These are phyloP conservation scores for Bondarzewia mesenterica DNA, from an alignment of 1,284 basidiomycete species.

Conservation along the genomic window DNA sequence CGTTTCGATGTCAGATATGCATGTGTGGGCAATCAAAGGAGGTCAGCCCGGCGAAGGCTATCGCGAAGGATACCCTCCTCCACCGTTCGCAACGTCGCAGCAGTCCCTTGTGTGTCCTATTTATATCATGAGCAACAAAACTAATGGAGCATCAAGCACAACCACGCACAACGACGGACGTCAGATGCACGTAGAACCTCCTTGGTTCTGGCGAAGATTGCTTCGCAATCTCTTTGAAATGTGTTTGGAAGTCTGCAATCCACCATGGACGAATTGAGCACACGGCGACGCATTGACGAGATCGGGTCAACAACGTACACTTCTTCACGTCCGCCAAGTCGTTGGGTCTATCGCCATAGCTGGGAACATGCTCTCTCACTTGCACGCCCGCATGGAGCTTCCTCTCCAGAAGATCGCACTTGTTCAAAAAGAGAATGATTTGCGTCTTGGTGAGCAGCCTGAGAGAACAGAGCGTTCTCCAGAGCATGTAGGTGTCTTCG, in stretches of 20 bases:
- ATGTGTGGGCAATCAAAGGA: conserved; percentile 29
- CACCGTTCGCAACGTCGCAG: conserved; percentile 46
- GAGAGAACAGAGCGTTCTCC: conserved; percentile 31
- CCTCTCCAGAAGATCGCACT: conserved; percentile 52
- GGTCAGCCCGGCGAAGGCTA: conserved; percentile 43
- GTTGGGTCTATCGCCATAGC: conserved; percentile 27
- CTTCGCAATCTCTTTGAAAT: conserved; percentile 32
- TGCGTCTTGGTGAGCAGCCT: conserved; percentile 30
- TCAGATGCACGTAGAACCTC: conserved; percentile 64
- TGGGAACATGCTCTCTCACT: conserved; percentile 48
- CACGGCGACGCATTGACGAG: not conserved
- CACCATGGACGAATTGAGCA: not conserved
- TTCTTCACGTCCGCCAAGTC: conserved; percentile 27
- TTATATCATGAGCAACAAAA: too few species aligned
- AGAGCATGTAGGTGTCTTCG: conserved; percentile 33
- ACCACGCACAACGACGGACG: conserved; percentile 65
- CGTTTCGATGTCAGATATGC: not conserved
- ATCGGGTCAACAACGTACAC: conserved; percentile 23
- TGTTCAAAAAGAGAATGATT: conserved; percentile 30
- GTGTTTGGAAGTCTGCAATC: conserved; percentile 28
- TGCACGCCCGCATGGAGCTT: conserved; percentile 54
- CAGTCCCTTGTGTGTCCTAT: conserved; percentile 62
- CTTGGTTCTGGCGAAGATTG: conserved; percentile 37
- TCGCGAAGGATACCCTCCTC: conserved; percentile 44
- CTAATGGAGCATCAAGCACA: not conserved